phyloP scores from a whole-genome alignment of 2,329 filamentous ascomycete species.

The Tolypocladium pustulatum region DNA sequence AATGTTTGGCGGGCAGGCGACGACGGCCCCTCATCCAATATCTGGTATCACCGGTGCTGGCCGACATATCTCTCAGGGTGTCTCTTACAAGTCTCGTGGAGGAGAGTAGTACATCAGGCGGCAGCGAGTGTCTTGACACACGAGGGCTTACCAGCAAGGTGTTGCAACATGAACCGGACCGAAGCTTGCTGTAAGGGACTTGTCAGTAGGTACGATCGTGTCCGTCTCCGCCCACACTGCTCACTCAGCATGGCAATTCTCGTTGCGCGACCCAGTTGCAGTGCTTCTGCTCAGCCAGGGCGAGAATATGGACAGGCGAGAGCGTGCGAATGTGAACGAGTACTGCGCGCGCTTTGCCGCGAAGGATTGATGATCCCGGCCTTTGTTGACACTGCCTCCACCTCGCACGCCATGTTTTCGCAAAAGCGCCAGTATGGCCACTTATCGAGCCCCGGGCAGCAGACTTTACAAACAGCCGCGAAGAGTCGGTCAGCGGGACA shows the following conservation, averaged over 20 bases:
- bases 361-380: not conserved
- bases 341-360: not conserved
- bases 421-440: not conserved
- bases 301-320: not conserved
- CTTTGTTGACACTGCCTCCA: not conserved
- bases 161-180: not conserved
- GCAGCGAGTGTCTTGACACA: not conserved
- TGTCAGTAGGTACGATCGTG: not conserved
- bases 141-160: not conserved
- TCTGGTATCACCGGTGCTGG: not conserved
- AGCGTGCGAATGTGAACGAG: too few species aligned
- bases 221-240: not conserved
- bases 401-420: not conserved
- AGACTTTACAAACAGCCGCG: not conserved
- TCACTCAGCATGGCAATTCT: not conserved
- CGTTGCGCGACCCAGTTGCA: too few species aligned
- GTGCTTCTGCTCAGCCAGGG: not conserved
- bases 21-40: not conserved
- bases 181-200: not conserved
- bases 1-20: not conserved
- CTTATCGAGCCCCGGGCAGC: not conserved
- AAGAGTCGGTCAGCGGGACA: slow-evolving; percentile 6
- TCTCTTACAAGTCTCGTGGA: not conserved
- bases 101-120: not conserved
- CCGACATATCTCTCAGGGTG: not conserved